Base-by-base conservation (phyloP, 176 grass and related monocot genomes). In the Dendrocalamus sinicus region DNA sequence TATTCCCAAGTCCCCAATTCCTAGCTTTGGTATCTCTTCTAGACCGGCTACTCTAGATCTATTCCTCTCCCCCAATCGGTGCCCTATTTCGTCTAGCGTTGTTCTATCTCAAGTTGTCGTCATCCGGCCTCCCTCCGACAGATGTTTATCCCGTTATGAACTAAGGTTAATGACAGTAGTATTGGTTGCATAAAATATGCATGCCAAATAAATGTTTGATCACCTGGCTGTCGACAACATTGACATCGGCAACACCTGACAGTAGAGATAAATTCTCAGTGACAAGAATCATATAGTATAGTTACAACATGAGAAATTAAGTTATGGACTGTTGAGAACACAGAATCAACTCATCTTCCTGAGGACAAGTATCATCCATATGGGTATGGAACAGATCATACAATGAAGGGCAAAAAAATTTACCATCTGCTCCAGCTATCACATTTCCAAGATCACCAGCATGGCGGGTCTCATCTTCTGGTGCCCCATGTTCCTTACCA, bases 381-480 rank as follows among this genome's bases (percentile, higher is more conserved):
- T 28, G 0, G 17, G 20, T 22, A 63, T 28, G 28, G 8, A 88
- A 61, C 13, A 39, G 26, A 43, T n/a, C 23, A 60, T 48, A 46
- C 10, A 17, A 54, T 16, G 12, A 30, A n/a, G 9, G 8, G 24
- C 4, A 59, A 54, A 68, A 20, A 75, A 64, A 9, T 1, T 16
- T 88, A 95, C 93, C 93, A 89, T 95, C 91, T 0, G 47, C 70
- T 54, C 90, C 96, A 64, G 68, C 96, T 6, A 75, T 95, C 73
- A 92, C 80, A 86, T 98, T 98, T 71, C 96, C 96, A 75, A 98
- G 96, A 82, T 98, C 96, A 83, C 96, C 96, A 2, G 86, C 88
- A 86, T 98, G 96, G 24, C 96, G 90, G 78, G 54, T 79, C 53
- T 87, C 88, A 76, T 94, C 93, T 43, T 93, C 66, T 0, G 90